Percentiles rank a stretch among this genome's conserved stretches.
These are phyloP conservation scores for Rhodotorula kratochvilovae DNA, from an alignment of 768 basidiomycete genomes.

Conservation along the genomic window DNA sequence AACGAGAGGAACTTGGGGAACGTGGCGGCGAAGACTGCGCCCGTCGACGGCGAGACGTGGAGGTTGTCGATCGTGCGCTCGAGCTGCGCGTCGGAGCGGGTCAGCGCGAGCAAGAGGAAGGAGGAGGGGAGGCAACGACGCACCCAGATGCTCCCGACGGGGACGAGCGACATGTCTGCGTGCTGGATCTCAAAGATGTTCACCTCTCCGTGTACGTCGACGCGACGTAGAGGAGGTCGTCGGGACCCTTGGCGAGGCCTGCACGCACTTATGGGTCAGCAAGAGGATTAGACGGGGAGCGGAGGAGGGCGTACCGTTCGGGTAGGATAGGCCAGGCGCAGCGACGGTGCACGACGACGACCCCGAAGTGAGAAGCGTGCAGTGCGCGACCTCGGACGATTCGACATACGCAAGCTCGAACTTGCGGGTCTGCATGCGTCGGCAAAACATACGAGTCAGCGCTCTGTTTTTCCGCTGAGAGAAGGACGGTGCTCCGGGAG, in stretches of 20 bases:
- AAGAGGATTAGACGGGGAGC: too few species aligned
- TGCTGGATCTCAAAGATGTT: conserved; percentile 58
- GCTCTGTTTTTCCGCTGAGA: too few species aligned
- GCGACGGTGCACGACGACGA: conserved; percentile 56
- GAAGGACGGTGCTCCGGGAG: too few species aligned
- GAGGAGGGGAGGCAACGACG: neutral
- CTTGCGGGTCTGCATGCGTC: conserved; percentile 1
- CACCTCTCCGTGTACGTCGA: conserved; percentile 52
- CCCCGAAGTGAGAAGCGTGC: conserved; percentile 52
- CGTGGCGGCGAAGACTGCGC: conserved; percentile 61
- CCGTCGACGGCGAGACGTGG: conserved; percentile 56
- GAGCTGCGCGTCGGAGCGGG: neutral
- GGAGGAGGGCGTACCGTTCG: conserved; percentile 53
- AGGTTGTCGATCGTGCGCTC: conserved; percentile 59
- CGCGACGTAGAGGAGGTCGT: conserved; percentile 56
- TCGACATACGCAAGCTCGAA: conserved; percentile 4
- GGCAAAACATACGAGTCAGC: neutral
- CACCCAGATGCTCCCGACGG: conserved; percentile 54
- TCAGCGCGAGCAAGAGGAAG: neutral
- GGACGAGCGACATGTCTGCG: conserved; percentile 58
- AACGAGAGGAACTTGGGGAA: conserved; percentile 51
- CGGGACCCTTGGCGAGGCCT: conserved; percentile 40
- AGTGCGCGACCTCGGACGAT: conserved; percentile 60
- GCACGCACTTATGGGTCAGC: neutral
- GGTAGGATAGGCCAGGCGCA: conserved; percentile 53